Evolutionary conservation across 1,284 basidiomycete species (phyloP), one percentile per base, ranked within the genome.

Genomic region (Gymnopus androsaceus): DNA sequence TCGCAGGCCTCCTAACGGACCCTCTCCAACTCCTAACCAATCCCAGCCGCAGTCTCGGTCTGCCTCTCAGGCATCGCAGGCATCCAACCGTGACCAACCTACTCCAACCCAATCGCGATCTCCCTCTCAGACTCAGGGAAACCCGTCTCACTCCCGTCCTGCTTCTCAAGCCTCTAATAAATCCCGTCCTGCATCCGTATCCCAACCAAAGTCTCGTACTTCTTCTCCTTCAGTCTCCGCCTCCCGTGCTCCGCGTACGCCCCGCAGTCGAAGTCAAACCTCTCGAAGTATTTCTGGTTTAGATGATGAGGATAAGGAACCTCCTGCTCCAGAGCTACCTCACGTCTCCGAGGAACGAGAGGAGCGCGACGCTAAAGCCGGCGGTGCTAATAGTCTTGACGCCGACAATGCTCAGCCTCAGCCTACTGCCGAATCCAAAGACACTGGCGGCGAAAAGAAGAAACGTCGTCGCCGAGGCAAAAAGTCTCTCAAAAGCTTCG

Each of bases 401-500:
- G 25, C 7, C 8, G 38, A 19, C 15, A 9, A 40, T 21, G 9
- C 19, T 38, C n/a, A 19, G 8, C 8, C 1, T 6, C 38, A 40
- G 38, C 19, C 45, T 27, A 19, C 3, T n/a, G 11, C 9, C 15
- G n/a, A 31, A n/a, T n/a, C n/a, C n/a, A 31, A 17, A 12, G 30
- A 47, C 15, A n/a, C 12, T 19, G n/a, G n/a, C 25, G 7, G 21
- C 17, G 19, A 49, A 25, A 38, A 28, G 36, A 50, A 38, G 30
- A 50, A 54, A 12, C 52, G 52, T 33, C 52, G 52, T 30, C 52
- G 52, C 2, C 52, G 44, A 38, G 52, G 52, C 4, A 54, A 54
- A 34, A 54, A 54, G 25, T 25, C 21, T 25, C 19, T 28, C 9
- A 47, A 45, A 54, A n/a, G 52, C 2, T 45, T 45, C 9, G 47